Conservation (phyloP, 192 early-diverging fungal species). For the Umbelopsis sp. region DNA sequence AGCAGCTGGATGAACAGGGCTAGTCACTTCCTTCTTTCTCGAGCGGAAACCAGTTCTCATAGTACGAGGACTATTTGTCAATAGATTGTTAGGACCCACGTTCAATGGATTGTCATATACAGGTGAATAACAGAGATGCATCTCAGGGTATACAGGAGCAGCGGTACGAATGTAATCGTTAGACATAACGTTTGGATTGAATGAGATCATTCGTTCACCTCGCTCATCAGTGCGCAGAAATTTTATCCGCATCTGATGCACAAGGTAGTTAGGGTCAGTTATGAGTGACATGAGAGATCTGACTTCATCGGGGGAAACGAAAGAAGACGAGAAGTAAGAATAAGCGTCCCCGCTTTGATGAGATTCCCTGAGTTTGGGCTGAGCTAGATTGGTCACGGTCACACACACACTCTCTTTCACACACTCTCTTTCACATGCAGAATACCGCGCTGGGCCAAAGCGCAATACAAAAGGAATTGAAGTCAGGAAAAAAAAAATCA, state of each 20-base stretch:
- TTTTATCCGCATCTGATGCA: slow-evolving; percentile 76
- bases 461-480: too few relatives aligned
- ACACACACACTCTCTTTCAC: too few relatives aligned
- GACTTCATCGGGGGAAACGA: slow-evolving; percentile 7
- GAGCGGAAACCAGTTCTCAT: slow-evolving; percentile 22
- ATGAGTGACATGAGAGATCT: slow-evolving; percentile 61
- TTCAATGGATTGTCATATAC: slow-evolving; percentile 41
- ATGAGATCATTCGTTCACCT: slow-evolving; percentile 74
- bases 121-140: slow-evolving; percentile 61
- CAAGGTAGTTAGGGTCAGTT: slow-evolving; percentile 70
- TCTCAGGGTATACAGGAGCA: slow-evolving; percentile 58
- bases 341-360: neutral
- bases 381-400: too few relatives aligned
- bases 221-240: slow-evolving; percentile 76
- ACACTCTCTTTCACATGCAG: too few relatives aligned
- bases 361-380: too few relatives aligned
- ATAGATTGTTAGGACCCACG: slow-evolving; percentile 24
- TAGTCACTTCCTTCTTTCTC: slow-evolving; percentile 13
- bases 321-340: neutral
- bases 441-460: too few relatives aligned
- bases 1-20: slow-evolving; percentile 29
- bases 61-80: slow-evolving; percentile 33
- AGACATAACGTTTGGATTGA: slow-evolving; percentile 55
- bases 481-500: too few relatives aligned
- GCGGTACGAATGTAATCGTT: slow-evolving; percentile 65